Base-by-base conservation (phyloP, 768 basidiomycete species). In the Amanita polypyramis region DNA sequence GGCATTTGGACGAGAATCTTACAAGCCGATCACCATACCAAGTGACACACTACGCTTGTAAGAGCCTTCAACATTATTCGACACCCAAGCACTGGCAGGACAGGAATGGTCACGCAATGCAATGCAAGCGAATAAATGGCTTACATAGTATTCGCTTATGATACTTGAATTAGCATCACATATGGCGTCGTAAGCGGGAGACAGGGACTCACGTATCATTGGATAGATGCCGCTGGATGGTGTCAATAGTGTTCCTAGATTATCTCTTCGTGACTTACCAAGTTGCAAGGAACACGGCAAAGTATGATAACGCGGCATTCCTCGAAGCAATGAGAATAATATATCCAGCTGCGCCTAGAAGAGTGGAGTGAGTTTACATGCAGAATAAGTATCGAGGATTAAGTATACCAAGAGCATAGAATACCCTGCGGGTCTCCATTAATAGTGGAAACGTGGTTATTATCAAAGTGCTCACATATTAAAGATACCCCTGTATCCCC, bases 21-120 rank as follows among this genome's bases (percentile, higher is more conserved):
- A 79, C 78, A 76, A 75, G 55, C 75, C 71, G 52, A 84, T 81
- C 2, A 79, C 71, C 80, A 85, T 82, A 4, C 75, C 83, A 43
- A 86, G 64, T 0, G 80, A 69, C 5, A 85, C 80, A 53, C 78
- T 79, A 34, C 85, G 80, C 60, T 87, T 87, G 63, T 86, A 87
- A 2, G 75, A 72, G 11, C 85, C 84, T 62, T 86, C 82, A 11
- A 82, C 71, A 57, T 84, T 87, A 56, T 85, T 85, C 15, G 78
- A 76, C 17, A 77, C 74, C 74, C 74, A 75, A 3, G 72, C 72
- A 54, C 73, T 75, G 23, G n/a, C 2, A 21, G 37, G 41, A 2
- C 32, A 25, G n/a, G 25, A 7, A 27, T 7, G 25, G 46, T 32
- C 14, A 43, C 36, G 15, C 37, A 1, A 15, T 14, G 15, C 14